Evolutionary conservation across 1,284 basidiomycete species (phyloP).

Genomic region (Trichosporon faecale): DNA sequence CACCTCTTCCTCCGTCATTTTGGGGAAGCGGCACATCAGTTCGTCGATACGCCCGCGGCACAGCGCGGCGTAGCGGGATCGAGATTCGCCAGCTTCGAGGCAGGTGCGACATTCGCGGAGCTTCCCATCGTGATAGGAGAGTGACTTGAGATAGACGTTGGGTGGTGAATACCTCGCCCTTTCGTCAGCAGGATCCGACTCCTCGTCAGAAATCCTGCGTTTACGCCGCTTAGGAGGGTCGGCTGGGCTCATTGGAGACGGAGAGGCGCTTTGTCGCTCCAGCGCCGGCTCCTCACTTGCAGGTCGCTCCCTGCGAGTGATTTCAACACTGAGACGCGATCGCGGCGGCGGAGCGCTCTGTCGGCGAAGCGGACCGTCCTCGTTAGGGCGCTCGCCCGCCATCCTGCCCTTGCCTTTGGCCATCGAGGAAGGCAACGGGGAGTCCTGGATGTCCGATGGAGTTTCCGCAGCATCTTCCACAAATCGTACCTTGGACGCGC

Average conservation of each 20-base stretch:
- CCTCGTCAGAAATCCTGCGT: background rate
- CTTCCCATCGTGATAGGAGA: background rate
- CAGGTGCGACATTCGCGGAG: background rate
- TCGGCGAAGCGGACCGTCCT: background rate
- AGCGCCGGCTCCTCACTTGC: background rate
- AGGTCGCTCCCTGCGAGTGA: slow-evolving; percentile 13
- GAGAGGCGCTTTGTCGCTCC: background rate
- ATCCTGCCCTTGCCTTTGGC: slow-evolving; percentile 30
- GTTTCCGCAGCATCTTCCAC: background rate
- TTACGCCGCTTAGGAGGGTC: background rate
- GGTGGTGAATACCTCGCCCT: background rate
- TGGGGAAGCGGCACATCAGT: background rate
- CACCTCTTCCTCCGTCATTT: background rate
- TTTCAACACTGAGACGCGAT: slow-evolving; percentile 15
- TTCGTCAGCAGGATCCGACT: background rate
- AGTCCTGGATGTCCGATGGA: background rate
- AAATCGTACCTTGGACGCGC: background rate
- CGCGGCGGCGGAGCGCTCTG: background rate
- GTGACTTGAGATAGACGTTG: background rate
- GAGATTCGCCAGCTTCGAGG: background rate
- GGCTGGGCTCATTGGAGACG: background rate
- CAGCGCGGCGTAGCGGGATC: background rate
- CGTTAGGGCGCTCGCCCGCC: slow-evolving; percentile 23
- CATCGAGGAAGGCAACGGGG: background rate
- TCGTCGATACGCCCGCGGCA: slow-evolving; percentile 4